Percentiles rank a stretch among this genome's conserved stretches.
These are phyloP conservation scores for Yamadazyma ubonensis DNA, from an alignment of 805 yeast species.

Conservation along the genomic window DNA sequence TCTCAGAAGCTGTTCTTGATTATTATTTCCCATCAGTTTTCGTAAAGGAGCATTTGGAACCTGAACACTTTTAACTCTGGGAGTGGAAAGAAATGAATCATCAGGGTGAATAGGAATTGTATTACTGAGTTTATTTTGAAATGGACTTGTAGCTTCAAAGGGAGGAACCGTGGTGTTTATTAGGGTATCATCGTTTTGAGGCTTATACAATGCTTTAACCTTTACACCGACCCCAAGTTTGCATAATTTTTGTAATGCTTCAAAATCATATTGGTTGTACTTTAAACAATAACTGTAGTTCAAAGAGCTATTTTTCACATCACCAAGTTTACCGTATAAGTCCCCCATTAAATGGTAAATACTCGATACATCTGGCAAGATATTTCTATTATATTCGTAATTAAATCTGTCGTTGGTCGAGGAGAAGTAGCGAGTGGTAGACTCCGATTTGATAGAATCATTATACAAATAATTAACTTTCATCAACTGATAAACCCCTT, in stretches of 20 bases:
- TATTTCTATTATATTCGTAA: slow-evolving; percentile 40
- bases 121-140: no score
- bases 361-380: slow-evolving; percentile 68
- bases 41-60: slow-evolving; percentile 42
- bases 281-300: slow-evolving; percentile 69
- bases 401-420: slow-evolving; percentile 23
- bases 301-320: slow-evolving; percentile 60
- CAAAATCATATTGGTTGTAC: slow-evolving; percentile 80
- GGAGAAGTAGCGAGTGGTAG: slow-evolving; percentile 16
- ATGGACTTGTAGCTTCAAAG: slow-evolving; percentile 8
- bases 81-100: slow-evolving; percentile 24
- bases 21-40: slow-evolving; percentile 19
- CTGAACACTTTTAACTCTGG: slow-evolving; percentile 23
- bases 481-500: slow-evolving; percentile 54
- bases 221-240: slow-evolving; percentile 68
- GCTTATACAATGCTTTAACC: slow-evolving; percentile 52
- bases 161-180: neutral
- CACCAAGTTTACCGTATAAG: slow-evolving; percentile 57
- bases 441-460: slow-evolving; percentile 14
- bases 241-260: slow-evolving; percentile 76
- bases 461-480: slow-evolving; percentile 32
- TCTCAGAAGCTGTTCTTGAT: slow-evolving; percentile 6
- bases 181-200: neutral
- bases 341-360: slow-evolving; percentile 69
- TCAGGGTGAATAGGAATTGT: slow-evolving; percentile 9